Evolutionary conservation across 2,329 filamentous ascomycete genomes (phyloP).

Genomic region (Penicillium oxalicum): DNA sequence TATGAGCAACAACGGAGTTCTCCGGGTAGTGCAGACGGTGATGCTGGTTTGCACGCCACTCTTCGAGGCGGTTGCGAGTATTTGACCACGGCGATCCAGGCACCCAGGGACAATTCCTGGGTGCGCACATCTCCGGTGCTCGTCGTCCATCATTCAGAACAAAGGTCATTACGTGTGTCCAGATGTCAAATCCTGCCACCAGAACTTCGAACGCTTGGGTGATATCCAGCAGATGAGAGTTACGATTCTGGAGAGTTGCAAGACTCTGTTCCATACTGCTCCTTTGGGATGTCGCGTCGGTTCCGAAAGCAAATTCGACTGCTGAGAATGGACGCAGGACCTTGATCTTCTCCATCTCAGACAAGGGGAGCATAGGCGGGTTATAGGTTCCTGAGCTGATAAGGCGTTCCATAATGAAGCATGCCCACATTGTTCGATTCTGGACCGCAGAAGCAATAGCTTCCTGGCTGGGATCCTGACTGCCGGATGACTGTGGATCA

Average conservation of each 20-base stretch:
- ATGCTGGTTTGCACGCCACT: slow-evolving; percentile 35
- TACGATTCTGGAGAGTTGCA: slow-evolving; percentile 4
- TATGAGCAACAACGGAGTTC: slow-evolving; percentile 33
- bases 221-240: slow-evolving; percentile 8
- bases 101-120: slow-evolving; percentile 40
- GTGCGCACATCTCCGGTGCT: slow-evolving; percentile 36
- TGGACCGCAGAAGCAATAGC: slow-evolving; percentile 26
- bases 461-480: slow-evolving; percentile 12
- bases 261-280: slow-evolving; percentile 5
- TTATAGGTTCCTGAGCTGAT: slow-evolving; percentile 39
- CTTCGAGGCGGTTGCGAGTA: slow-evolving; percentile 25
- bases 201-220: slow-evolving; percentile 25
- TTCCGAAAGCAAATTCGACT: slow-evolving; percentile 38
- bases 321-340: slow-evolving; percentile 11
- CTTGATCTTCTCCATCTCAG: slow-evolving; percentile 13
- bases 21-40: slow-evolving; percentile 34
- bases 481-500: slow-evolving; percentile 16
- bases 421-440: slow-evolving; percentile 43
- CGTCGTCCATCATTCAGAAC: slow-evolving; percentile 41
- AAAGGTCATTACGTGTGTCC: slow-evolving; percentile 38
- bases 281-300: slow-evolving; percentile 12
- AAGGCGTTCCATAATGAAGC: slow-evolving; percentile 44
- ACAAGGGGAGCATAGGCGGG: slow-evolving; percentile 23
- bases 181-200: slow-evolving; percentile 43
- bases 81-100: slow-evolving; percentile 32